Base-by-base conservation (phyloP, 768 basidiomycete genomes). In the Pulveroboletus sp. region DNA sequence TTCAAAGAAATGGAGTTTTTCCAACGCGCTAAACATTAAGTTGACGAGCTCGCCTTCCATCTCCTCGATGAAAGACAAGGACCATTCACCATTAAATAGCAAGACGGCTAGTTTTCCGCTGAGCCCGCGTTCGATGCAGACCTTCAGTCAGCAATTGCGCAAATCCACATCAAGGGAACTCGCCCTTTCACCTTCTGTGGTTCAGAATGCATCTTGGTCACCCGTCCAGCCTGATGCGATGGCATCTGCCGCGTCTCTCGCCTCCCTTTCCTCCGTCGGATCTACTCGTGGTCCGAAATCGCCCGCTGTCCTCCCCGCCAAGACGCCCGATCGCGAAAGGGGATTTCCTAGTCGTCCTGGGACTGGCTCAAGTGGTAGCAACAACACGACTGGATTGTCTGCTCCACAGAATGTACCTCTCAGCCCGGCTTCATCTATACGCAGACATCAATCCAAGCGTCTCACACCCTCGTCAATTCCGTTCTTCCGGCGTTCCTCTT, bases 1-100 rank as follows among this genome's bases (percentile, higher is more conserved):
- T 31, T 90, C 88, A n/a, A 93, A 93, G 78, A 94, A 94, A 69
- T 94, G 92, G 92, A 93, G 91, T 64, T 88, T 94, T 66, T 87
- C 89, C n/a, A 86, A 79, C 55, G 89, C 87, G 21, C 71, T 93
- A 5, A 89, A 87, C 57, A 77, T 88, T 66, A 89, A 80, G 63
- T 68, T 89, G 44, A 78, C 83, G 12, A 78, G 78, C 50, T 85
- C 82, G 26, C 82, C 85, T 43, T 83, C 83, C 17, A 75, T 74
- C 15, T 75, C 77, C 37, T 80, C 82, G 1, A 69, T 73, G 65
- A 74, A 66, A 57, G 76, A 78, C 49, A 74, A 69, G 57, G 74
- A 76, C 7, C 48, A 64, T 47, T 59, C 60, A 2, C 46, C 67
- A 26, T 58, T 65, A 14, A 63, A 59, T 45, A 47, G 69, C 63